Conservation (phyloP, 805 yeast species). For the Schizosaccharomyces japonicus region DNA sequence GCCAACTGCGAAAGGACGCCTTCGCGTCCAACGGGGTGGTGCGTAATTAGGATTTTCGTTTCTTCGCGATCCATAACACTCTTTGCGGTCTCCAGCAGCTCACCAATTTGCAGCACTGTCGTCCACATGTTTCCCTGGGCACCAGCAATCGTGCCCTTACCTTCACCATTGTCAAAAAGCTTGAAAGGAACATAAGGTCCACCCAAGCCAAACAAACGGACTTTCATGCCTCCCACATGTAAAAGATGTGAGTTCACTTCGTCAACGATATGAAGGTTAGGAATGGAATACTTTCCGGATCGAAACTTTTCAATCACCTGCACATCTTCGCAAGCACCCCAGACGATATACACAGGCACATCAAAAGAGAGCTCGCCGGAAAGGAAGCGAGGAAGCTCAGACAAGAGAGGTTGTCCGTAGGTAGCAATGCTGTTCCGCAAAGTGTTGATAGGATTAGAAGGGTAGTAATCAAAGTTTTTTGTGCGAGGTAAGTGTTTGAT, state of each 20-base stretch:
- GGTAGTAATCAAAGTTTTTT: conserved; percentile 3
- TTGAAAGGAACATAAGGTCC: conserved; percentile 45
- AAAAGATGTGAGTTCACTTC: conserved; percentile 28
- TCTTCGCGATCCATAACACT: conserved; percentile 21
- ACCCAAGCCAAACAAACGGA: conserved; percentile 46
- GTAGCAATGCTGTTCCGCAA: conserved; percentile 6
- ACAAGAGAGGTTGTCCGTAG: conserved; percentile 14
- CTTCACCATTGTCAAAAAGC: conserved; percentile 41
- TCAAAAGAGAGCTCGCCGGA: conserved; percentile 21
- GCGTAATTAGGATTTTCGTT: conserved; percentile 38
- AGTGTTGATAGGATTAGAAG: conserved; percentile 10
- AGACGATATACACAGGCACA: conserved; percentile 54
- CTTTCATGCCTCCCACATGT: conserved; percentile 21
- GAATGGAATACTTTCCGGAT: conserved; percentile 27
- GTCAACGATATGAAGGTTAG: conserved; percentile 38
- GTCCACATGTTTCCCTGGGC: conserved; percentile 54
- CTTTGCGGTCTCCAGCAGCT: conserved; percentile 28
- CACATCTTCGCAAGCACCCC: conserved; percentile 56
- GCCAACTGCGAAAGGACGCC: conserved; percentile 47
- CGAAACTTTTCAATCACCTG: conserved; percentile 39
- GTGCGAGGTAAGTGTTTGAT: conserved; percentile 25
- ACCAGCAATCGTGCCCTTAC: conserved; percentile 26
- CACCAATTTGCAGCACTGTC: conserved; percentile 46
- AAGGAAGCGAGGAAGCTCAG: conserved; percentile 29
- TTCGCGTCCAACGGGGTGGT: conserved; percentile 48